Conservation (phyloP, 495 filamentous ascomycete species). For the Aspergillus sparsus region DNA sequence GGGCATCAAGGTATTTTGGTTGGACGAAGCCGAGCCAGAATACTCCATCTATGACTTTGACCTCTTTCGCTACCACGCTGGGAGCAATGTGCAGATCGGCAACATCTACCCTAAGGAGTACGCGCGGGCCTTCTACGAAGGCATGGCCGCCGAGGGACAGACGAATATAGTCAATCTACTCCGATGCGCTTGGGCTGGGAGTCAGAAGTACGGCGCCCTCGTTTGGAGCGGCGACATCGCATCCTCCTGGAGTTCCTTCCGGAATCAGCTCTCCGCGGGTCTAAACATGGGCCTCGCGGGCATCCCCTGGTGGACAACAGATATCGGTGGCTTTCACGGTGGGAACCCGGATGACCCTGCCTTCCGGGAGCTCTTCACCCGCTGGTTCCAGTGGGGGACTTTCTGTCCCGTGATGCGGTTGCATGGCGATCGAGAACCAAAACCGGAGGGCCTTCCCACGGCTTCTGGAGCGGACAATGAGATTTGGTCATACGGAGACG, state of each 20-base stretch:
- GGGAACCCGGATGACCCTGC: slow-evolving; percentile 52
- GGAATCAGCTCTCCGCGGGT: slow-evolving; percentile 57
- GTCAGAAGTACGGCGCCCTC: slow-evolving; percentile 59
- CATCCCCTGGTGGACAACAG: slow-evolving; percentile 61
- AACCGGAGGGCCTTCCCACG: slow-evolving; percentile 39
- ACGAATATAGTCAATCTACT: slow-evolving; percentile 57
- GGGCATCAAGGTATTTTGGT: slow-evolving; percentile 61
- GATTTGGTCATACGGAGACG: slow-evolving; percentile 59
- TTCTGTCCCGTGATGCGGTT: slow-evolving; percentile 63
- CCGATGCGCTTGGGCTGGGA: slow-evolving; percentile 60
- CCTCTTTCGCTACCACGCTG: slow-evolving; percentile 57
- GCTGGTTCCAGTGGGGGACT: slow-evolving; percentile 64
- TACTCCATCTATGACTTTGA: slow-evolving; percentile 61
- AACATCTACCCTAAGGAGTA: slow-evolving; percentile 59
- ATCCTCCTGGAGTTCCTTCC: slow-evolving; percentile 54
- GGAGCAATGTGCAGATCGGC: slow-evolving; percentile 53
- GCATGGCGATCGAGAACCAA: slow-evolving; percentile 60
- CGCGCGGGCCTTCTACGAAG: slow-evolving; percentile 57
- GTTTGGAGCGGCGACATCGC: slow-evolving; percentile 63
- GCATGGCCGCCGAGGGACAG: slow-evolving; percentile 49
- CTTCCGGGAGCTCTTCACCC: slow-evolving; percentile 58
- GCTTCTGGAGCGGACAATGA: slow-evolving; percentile 54
- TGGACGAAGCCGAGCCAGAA: slow-evolving; percentile 63
- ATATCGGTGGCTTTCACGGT: slow-evolving; percentile 63
- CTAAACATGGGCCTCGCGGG: slow-evolving; percentile 60